phyloP scores from a whole-genome alignment of 2,329 filamentous ascomycete genomes.

The Cladobotryum protrusum region DNA sequence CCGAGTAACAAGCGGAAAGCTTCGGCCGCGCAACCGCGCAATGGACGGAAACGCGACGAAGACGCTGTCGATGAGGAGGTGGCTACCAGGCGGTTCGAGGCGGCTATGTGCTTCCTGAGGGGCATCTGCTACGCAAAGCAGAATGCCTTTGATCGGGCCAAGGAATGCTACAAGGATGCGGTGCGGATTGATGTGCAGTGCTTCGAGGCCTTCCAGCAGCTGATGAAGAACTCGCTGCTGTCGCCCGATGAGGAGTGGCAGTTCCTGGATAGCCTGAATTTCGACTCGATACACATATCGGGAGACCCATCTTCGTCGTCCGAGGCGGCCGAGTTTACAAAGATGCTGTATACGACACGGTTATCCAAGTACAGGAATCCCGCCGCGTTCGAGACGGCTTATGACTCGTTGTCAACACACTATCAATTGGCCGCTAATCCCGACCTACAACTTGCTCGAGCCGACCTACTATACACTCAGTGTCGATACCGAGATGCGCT shows the following conservation, averaged over 20 bases:
- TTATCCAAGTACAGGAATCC: conserved; percentile 94
- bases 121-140: conserved; percentile 94
- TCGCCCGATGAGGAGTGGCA: conserved; percentile 82
- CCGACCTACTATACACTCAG: conserved; percentile 88
- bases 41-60: conserved; percentile 26
- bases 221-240: conserved; percentile 95
- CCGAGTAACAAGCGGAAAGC: conserved; percentile 33
- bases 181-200: conserved; percentile 96
- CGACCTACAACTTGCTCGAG: conserved; percentile 82
- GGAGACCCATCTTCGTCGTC: conserved; percentile 57
- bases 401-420: conserved; percentile 86
- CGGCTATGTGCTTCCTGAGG: conserved; percentile 92
- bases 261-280: conserved; percentile 83
- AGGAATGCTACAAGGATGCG: conserved; percentile 97
- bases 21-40: conserved; percentile 25
- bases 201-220: conserved; percentile 95
- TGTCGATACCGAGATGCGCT: conserved; percentile 88
- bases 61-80: conserved; percentile 58
- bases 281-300: conserved; percentile 68
- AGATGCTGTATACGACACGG: conserved; percentile 91
- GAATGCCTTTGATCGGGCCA: conserved; percentile 93
- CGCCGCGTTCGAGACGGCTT: conserved; percentile 72
- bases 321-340: conserved; percentile 86
- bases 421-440: conserved; percentile 83
- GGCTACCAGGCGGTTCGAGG: conserved; percentile 78